A percentile compares a stretch with the other conserved stretches of the same genome.
Evolutionary conservation across 192 early-diverging fungal species (phyloP).

Genomic region (Fimicolochytrium jonesii): DNA sequence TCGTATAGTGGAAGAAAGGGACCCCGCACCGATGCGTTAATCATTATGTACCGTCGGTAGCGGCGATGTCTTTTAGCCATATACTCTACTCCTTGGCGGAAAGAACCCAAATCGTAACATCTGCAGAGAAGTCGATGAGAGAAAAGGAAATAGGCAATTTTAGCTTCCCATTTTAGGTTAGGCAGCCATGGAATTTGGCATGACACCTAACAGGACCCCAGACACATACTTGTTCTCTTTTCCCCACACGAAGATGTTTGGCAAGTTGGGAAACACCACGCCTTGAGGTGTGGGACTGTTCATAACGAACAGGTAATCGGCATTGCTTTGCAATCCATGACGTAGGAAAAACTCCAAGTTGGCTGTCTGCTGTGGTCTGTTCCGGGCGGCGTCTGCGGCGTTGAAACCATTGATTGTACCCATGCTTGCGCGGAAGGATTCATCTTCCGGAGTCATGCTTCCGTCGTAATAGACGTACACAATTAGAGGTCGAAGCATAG

Average conservation of each 20-base stretch:
- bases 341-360: constrained; percentile 2
- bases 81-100: background rate
- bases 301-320: constrained; percentile 4
- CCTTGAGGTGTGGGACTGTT: background rate
- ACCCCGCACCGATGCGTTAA: constrained; percentile 3
- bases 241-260: constrained; percentile 1
- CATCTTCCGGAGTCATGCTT: background rate
- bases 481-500: no score
- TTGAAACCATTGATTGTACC: background rate
- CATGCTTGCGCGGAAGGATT: background rate
- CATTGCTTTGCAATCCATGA: constrained; percentile 3
- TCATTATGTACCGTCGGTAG: background rate
- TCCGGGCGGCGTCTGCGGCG: background rate
- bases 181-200: no score
- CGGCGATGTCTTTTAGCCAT: background rate
- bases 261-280: background rate
- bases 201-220: no score
- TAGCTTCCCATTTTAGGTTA: no score
- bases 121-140: background rate
- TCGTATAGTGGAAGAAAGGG: constrained; percentile 1
- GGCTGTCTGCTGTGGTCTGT: background rate
- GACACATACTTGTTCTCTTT: constrained; percentile 3
- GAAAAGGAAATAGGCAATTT: background rate
- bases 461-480: constrained; percentile 11
- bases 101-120: constrained; percentile 4